Percentiles rank a stretch among this genome's conserved stretches.
phyloP scores from a whole-genome alignment of 768 basidiomycete species.

The Psilocybe cyanescens region DNA sequence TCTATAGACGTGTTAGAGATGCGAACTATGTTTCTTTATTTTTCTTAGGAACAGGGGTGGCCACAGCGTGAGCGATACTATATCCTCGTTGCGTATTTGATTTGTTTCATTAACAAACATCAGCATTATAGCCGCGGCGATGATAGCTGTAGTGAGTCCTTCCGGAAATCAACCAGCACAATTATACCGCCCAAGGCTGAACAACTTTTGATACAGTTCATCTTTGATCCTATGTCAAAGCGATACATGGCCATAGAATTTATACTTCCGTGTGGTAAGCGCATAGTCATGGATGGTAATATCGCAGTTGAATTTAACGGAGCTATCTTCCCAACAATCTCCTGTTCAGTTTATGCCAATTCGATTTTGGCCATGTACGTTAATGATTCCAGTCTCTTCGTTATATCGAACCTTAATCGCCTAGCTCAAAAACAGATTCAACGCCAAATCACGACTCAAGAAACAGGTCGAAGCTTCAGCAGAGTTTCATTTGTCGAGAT shows the following conservation, averaged over 20 bases:
- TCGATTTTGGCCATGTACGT: constrained; percentile 18
- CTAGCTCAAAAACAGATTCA: background rate
- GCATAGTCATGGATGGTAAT: too few relatives aligned
- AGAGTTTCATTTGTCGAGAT: background rate
- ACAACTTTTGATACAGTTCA: background rate
- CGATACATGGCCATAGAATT: constrained; percentile 16
- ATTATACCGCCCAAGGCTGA: background rate
- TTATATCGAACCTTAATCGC: background rate
- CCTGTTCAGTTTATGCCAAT: constrained; percentile 16
- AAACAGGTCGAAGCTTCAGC: background rate
- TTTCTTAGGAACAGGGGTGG: constrained; percentile 15
- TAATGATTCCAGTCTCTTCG: background rate
- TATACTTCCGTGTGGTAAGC: constrained; percentile 12
- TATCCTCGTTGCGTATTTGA: background rate
- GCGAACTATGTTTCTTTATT: constrained; percentile 15
- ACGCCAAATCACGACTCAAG: constrained; percentile 2
- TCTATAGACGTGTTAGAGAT: constrained; percentile 5
- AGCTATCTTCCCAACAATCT: background rate
- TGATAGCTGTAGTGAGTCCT: background rate
- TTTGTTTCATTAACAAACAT: background rate
- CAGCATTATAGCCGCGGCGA: background rate
- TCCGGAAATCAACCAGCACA: background rate
- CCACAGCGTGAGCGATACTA: constrained; percentile 14
- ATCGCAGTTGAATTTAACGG: too few relatives aligned
- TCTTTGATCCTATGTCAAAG: background rate